Evolutionary conservation across 169 alveolate species (phyloP), one percentile per base, ranked within the genome.

Genomic region (Nephromyces sp.): DNA sequence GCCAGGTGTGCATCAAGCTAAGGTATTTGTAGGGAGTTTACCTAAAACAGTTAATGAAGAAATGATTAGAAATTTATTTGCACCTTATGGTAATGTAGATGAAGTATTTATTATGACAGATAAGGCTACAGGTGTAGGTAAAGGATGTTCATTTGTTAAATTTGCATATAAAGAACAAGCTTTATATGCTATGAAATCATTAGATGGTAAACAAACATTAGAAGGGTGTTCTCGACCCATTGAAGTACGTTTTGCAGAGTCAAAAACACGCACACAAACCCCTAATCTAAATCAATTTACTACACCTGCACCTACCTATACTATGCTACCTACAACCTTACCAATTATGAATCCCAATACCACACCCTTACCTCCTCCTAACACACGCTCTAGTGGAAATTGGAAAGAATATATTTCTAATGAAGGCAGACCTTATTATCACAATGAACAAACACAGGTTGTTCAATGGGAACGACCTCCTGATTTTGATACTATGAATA

Each of bases 391-490:
- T 21, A 75, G 75, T 3, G 80, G 80, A 1, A 74, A 64, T 21
- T 74, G 80, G 80, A 22, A 69, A 29, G 80, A 74, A 33, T 74
- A 74, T 33, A 67, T 74, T 30, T 64, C 80, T 0, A 28, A 74
- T 0, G 80, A 74, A 27, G 70, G 80, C 27, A 28, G 57, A 33
- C 80, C 80, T 5, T 74, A 74, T 27, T 74, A 74, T 51, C 80
- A 74, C 69, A 74, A 74, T 21, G 81, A 52, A 31, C 30, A 27
- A 5, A 43, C 93, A 3, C 89, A 87, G 53, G 79, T 86, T 32
- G 90, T 95, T 0, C 95, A 90, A 34, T 91, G 96, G 96, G 95
- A 90, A 76, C 75, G 83, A 77, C 96, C 96, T n/a, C 86, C 90
- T 30, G 96, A 91, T 72, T 90, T 91, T 61, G 90, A 76, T 35